Percentiles rank a stretch among this genome's conserved stretches.
Conservation (phyloP, 108 stramenopile genomes). For the Cyclotella baltica region DNA sequence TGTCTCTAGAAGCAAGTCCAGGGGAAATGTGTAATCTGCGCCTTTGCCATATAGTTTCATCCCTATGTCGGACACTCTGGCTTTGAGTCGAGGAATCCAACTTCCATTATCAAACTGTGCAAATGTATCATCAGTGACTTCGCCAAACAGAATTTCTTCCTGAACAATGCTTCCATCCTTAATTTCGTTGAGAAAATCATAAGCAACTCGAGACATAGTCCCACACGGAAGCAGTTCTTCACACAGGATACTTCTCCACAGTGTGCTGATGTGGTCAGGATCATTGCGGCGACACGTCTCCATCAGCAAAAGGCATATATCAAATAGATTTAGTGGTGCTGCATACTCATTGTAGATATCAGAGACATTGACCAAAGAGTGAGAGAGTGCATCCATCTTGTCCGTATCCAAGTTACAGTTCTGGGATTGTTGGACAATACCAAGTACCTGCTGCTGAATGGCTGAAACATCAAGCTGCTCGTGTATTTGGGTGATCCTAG, state of each 20-base stretch:
- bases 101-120: conserved; percentile 75
- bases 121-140: conserved; percentile 16
- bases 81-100: conserved; percentile 70
- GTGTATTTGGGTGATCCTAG: conserved; percentile 41
- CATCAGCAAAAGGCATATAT: conserved; percentile 77
- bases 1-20: conserved; percentile 59
- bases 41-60: conserved; percentile 71
- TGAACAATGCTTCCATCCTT: conserved; percentile 57
- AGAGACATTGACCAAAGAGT: conserved; percentile 62
- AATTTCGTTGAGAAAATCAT: conserved; percentile 54
- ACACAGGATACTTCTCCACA: conserved; percentile 84
- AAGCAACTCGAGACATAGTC: conserved; percentile 56
- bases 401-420: conserved; percentile 50
- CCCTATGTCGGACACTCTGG: conserved; percentile 63
- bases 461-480: conserved; percentile 77
- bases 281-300: conserved; percentile 70
- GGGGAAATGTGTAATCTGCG: conserved; percentile 74
- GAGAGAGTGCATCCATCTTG: conserved; percentile 56
- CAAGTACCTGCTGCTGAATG: conserved; percentile 72
- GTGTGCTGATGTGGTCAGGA: conserved; percentile 45
- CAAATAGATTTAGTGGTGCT: conserved; percentile 67
- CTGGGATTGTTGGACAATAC: conserved; percentile 58
- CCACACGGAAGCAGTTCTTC: conserved; percentile 76
- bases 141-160: conserved; percentile 31
- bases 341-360: conserved; percentile 86